A percentile compares a stretch with the other conserved stretches of the same genome.
These are phyloP conservation scores for Porcisia deanei DNA, from an alignment of 208 protist species.

Conservation along the genomic window DNA sequence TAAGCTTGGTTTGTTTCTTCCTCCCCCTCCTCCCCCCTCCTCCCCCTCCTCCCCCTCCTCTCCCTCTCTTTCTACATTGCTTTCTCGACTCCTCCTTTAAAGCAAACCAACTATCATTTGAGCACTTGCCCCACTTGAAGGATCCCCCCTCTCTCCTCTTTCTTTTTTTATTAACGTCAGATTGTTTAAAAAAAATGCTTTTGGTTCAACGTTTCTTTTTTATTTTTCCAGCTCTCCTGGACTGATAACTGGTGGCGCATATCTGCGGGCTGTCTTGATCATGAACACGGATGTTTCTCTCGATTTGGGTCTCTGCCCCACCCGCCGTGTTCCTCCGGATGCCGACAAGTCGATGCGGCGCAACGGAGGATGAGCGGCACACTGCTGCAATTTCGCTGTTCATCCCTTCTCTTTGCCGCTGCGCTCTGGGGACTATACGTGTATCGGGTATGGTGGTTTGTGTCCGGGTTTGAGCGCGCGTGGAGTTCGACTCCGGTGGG, in stretches of 20 bases:
- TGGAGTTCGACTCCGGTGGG: background rate
- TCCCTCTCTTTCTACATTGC: background rate
- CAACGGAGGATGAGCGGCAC: background rate
- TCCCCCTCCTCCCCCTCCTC: background rate
- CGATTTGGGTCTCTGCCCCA: background rate
- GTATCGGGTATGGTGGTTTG: background rate
- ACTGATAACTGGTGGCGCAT: no score
- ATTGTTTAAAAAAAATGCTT: no score
- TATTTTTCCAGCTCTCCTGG: no score
- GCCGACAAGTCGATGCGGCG: background rate
- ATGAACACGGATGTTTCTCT: no score
- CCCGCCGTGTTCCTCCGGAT: background rate
- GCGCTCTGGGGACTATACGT: background rate
- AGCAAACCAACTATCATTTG: no score
- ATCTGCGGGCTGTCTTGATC: no score
- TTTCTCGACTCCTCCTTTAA: background rate
- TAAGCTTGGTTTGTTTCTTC: background rate
- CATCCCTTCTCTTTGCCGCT: background rate
- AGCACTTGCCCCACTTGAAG: background rate
- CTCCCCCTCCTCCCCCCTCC: background rate
- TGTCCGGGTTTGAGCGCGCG: background rate
- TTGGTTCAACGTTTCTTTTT: no score
- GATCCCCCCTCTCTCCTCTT: background rate
- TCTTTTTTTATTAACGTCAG: no score
- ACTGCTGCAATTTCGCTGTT: background rate